phyloP scores from a whole-genome alignment of 495 filamentous ascomycete genomes.

The Penicillium silybi region DNA sequence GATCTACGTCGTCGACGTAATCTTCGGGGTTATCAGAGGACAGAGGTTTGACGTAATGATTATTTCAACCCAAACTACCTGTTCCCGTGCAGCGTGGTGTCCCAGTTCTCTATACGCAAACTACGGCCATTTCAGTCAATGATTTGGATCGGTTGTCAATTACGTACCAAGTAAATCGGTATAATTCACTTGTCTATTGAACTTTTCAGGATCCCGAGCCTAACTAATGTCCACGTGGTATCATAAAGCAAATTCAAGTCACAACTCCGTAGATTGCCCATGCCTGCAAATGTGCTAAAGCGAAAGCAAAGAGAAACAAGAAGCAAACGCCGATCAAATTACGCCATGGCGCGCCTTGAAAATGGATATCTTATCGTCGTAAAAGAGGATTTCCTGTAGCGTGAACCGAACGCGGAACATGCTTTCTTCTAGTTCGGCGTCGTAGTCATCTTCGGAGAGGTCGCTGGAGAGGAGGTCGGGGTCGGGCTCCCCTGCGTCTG shows the following conservation, averaged over 20 bases:
- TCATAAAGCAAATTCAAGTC: neutral
- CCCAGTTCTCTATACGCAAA: neutral
- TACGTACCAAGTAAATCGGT: too few species aligned
- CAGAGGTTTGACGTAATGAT: neutral
- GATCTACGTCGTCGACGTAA: neutral
- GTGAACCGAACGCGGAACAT: slow-evolving; percentile 53
- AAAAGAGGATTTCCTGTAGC: slow-evolving; percentile 82
- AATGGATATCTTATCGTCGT: slow-evolving; percentile 82
- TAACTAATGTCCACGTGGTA: slow-evolving; percentile 7
- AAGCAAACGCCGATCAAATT: slow-evolving; percentile 43
- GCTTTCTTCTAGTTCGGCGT: slow-evolving; percentile 51
- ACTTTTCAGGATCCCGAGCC: neutral
- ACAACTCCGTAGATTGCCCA: neutral
- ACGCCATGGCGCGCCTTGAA: slow-evolving; percentile 75
- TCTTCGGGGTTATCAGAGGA: neutral
- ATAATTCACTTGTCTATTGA: too few species aligned
- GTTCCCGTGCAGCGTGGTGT: too few species aligned
- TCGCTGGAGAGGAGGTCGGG: slow-evolving; percentile 34
- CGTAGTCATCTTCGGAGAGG: slow-evolving; percentile 46
- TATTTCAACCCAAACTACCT: neutral
- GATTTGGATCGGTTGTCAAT: too few species aligned
- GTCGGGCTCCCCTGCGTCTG: slow-evolving; percentile 38
- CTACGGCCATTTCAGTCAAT: neutral
- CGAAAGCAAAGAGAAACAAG: slow-evolving; percentile 1
- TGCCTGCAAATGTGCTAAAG: neutral